A percentile compares a stretch with the other conserved stretches of the same genome.
phyloP scores from a whole-genome alignment of 2,329 filamentous ascomycete species.

The Aspergillus glaucus region DNA sequence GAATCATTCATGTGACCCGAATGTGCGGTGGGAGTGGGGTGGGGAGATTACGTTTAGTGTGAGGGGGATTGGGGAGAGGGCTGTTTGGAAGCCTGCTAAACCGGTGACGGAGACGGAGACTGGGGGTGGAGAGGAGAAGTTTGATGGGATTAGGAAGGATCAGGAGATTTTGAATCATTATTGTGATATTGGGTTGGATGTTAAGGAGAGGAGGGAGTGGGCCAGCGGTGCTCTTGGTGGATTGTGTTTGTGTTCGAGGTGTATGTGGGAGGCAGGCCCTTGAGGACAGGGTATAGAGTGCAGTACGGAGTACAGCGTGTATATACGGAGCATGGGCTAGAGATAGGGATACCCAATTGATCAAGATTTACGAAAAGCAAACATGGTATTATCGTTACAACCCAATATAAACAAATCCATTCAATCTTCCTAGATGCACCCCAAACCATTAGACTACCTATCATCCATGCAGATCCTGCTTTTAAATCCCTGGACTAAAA shows the following conservation, averaged over 20 bases:
- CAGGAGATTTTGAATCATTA: slow-evolving; percentile 93
- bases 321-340: too few species aligned
- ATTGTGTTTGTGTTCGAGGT: slow-evolving; percentile 78
- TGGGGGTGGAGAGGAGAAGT: slow-evolving; percentile 10
- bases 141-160: slow-evolving; percentile 60
- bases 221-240: slow-evolving; percentile 81
- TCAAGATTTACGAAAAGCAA: too few species aligned
- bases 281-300: neutral
- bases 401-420: neutral
- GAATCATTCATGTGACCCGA: slow-evolving; percentile 94
- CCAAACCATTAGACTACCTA: neutral
- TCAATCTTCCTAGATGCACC: neutral
- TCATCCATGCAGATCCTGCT: neutral
- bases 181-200: slow-evolving; percentile 73
- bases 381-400: neutral
- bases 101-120: slow-evolving; percentile 16
- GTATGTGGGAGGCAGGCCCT: slow-evolving; percentile 60
- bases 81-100: slow-evolving; percentile 28
- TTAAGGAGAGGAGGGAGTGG: slow-evolving; percentile 81
- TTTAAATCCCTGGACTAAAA: neutral
- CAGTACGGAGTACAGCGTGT: too few species aligned
- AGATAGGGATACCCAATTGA: too few species aligned
- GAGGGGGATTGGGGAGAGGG: slow-evolving; percentile 26
- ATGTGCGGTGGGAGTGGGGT: slow-evolving; percentile 91
- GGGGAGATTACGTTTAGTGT: slow-evolving; percentile 36